These are phyloP conservation scores for Phaeotremella skinneri DNA, from an alignment of 768 basidiomycete species.

Conservation along the genomic window DNA sequence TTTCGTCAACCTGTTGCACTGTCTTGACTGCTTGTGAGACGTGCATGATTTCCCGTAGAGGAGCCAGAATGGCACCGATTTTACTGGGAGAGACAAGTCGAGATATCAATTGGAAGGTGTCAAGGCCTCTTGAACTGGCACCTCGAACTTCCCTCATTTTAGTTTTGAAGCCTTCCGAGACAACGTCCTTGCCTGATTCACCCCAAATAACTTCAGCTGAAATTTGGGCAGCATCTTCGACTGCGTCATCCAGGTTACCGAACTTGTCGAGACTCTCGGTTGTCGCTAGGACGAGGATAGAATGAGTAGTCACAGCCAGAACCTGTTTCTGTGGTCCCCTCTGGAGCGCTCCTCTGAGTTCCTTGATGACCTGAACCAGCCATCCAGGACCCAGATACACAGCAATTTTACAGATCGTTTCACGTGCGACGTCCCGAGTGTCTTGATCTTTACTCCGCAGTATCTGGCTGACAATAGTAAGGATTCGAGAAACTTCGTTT, in stretches of 20 bases:
- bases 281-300: conserved; percentile 77
- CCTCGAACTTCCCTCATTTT: conserved; percentile 87
- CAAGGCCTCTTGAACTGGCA: conserved; percentile 77
- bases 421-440: conserved; percentile 78
- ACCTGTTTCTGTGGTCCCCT: conserved; percentile 95
- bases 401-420: conserved; percentile 76
- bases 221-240: conserved; percentile 74
- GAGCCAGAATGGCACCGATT: conserved; percentile 71
- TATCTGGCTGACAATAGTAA: conserved; percentile 83
- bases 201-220: conserved; percentile 91
- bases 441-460: conserved; percentile 92
- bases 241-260: conserved; percentile 67
- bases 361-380: conserved; percentile 69
- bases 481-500: conserved; percentile 67
- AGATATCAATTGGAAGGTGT: conserved; percentile 78
- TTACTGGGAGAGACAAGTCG: conserved; percentile 72
- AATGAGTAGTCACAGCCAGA: conserved; percentile 77
- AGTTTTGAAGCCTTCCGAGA: conserved; percentile 86
- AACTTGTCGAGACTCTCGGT: conserved; percentile 59
- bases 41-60: conserved; percentile 78
- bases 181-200: conserved; percentile 83
- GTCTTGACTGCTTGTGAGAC: conserved; percentile 76
- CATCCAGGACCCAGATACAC: conserved; percentile 69
- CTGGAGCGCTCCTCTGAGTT: conserved; percentile 75
- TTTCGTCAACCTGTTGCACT: conserved; percentile 82